phyloP scores from a whole-genome alignment of 306 rosid genomes.

The Cucurbita maxima region DNA sequence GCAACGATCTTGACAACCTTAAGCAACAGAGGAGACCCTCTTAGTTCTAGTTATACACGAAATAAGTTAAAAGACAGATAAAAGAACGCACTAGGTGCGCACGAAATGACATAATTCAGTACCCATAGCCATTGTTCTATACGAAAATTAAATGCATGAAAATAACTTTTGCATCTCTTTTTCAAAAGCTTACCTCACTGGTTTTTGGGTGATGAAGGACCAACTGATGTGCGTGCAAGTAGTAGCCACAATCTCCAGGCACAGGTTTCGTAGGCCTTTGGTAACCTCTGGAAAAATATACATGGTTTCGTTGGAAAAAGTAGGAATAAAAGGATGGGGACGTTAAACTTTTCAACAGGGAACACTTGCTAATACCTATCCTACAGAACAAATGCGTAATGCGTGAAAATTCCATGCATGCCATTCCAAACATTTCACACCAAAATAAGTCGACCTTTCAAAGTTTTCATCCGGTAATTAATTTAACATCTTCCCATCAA shows the following conservation, averaged over 20 bases:
- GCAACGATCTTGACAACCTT: slow-evolving; percentile 50
- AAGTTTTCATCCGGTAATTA: not conserved
- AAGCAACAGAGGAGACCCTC: not conserved
- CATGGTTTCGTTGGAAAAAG: not conserved
- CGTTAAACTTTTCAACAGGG: too few relatives aligned
- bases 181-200: slow-evolving; percentile 32
- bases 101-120: not conserved
- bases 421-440: not conserved
- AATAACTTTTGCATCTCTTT: too few relatives aligned
- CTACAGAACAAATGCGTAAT: too few relatives aligned
- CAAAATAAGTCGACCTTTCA: too few relatives aligned
- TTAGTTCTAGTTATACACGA: too few relatives aligned
- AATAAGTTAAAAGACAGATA: too few relatives aligned
- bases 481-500: not conserved
- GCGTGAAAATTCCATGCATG: not conserved
- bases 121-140: too few relatives aligned
- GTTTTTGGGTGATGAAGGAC: slow-evolving; percentile 55
- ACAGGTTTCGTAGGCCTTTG: slow-evolving; percentile 54
- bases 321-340: not conserved
- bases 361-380: too few relatives aligned
- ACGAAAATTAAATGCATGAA: too few relatives aligned
- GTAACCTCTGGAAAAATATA: slow-evolving; percentile 44
- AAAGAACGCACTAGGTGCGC: not conserved
- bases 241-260: slow-evolving; percentile 91
- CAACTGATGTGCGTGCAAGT: slow-evolving; percentile 65